These are phyloP conservation scores for Eurotiales sp. DNA, from an alignment of 2,329 filamentous ascomycete genomes.

Conservation along the genomic window DNA sequence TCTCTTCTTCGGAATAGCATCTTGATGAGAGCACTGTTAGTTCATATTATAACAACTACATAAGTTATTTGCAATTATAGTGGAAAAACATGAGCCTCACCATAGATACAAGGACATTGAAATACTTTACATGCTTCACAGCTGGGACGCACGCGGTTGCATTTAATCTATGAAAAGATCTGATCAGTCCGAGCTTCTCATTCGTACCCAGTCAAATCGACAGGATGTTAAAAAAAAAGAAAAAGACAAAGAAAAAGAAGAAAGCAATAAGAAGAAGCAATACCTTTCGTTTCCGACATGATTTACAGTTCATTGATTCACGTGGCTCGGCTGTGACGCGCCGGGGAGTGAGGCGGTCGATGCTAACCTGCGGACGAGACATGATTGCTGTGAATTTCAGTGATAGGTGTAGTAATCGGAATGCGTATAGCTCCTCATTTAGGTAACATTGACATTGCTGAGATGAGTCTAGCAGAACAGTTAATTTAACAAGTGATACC, in stretches of 20 bases:
- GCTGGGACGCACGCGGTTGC: slow-evolving; percentile 76
- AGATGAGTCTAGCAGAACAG: not conserved
- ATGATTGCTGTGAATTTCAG: slow-evolving; percentile 37
- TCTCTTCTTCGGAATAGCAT: slow-evolving; percentile 84
- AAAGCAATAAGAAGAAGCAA: slow-evolving; percentile 18
- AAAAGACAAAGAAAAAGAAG: slow-evolving; percentile 4
- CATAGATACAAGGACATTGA: slow-evolving; percentile 82
- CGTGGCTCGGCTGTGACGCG: slow-evolving; percentile 71
- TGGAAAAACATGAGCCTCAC: slow-evolving; percentile 44
- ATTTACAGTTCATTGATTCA: slow-evolving; percentile 95
- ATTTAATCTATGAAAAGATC: slow-evolving; percentile 67
- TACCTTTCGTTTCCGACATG: slow-evolving; percentile 88
- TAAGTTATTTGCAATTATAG: slow-evolving; percentile 10
- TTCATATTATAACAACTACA: not conserved
- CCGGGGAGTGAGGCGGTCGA: slow-evolving; percentile 70
- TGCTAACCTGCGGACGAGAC: slow-evolving; percentile 74
- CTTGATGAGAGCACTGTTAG: slow-evolving; percentile 41
- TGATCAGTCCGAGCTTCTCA: not conserved
- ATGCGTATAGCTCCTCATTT: not conserved
- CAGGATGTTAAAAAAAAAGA: too few relatives aligned
- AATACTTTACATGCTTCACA: slow-evolving; percentile 90
- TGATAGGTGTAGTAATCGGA: not conserved
- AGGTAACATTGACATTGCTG: slow-evolving; percentile 2
- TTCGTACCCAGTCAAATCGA: too few relatives aligned
- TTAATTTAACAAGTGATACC: not conserved